Evolutionary conservation across 2,329 filamentous ascomycete genomes (phyloP).

Genomic region (Didymella arachidicola): DNA sequence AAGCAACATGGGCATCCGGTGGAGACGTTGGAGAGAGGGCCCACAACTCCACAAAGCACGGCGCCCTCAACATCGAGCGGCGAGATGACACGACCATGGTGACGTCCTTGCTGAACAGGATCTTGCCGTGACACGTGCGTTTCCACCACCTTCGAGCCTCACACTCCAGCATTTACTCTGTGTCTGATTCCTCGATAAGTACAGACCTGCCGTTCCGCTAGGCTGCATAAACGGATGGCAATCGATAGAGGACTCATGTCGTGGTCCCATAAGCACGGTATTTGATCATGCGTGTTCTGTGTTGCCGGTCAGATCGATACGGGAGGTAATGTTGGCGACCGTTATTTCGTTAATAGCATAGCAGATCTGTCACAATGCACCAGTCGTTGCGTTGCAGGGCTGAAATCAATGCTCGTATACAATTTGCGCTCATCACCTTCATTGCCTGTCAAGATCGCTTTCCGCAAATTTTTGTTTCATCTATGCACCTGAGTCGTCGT

Average conservation of each 20-base stretch:
- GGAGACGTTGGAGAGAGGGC: slow-evolving; percentile 24
- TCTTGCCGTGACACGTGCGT: slow-evolving; percentile 12
- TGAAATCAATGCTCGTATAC: slow-evolving; percentile 12
- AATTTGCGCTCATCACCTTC: neutral
- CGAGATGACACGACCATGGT: slow-evolving; percentile 6
- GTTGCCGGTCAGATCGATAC: slow-evolving; percentile 24
- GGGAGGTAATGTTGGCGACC: slow-evolving; percentile 7
- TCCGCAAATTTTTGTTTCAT: slow-evolving; percentile 19
- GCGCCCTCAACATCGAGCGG: slow-evolving; percentile 24
- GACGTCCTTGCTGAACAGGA: slow-evolving; percentile 5
- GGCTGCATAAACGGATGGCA: slow-evolving; percentile 25
- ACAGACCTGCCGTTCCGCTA: slow-evolving; percentile 15
- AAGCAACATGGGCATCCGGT: slow-evolving; percentile 28
- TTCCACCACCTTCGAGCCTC: slow-evolving; percentile 28
- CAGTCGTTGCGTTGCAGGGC: slow-evolving; percentile 11
- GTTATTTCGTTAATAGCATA: slow-evolving; percentile 17
- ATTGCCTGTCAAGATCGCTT: slow-evolving; percentile 9
- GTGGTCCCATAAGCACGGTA: slow-evolving; percentile 22
- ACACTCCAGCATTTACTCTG: slow-evolving; percentile 11
- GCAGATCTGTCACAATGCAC: slow-evolving; percentile 9
- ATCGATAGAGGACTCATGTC: slow-evolving; percentile 29
- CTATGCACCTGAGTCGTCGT: slow-evolving; percentile 17
- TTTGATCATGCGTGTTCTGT: slow-evolving; percentile 16
- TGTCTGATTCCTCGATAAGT: neutral
- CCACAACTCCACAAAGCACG: slow-evolving; percentile 27